Conservation (phyloP, 1,284 basidiomycete genomes). For the Melanopsichium pennsylvanicum region DNA sequence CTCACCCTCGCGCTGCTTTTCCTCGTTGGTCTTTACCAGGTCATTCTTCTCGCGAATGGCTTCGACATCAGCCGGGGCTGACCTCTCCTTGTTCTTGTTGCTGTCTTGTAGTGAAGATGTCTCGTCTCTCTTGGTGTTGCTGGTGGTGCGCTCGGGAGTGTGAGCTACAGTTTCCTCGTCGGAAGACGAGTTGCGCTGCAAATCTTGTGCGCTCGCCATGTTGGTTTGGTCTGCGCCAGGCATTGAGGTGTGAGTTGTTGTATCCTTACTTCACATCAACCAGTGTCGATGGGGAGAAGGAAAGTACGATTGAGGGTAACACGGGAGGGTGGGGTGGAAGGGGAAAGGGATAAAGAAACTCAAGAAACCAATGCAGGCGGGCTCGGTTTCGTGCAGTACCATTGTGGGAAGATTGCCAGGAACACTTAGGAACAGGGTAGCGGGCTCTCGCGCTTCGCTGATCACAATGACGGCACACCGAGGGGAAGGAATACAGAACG, state of each 20-base stretch:
- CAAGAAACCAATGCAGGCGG: background rate
- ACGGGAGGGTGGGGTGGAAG: background rate
- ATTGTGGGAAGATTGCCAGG: too few relatives aligned
- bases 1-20: slow-evolving; percentile 43
- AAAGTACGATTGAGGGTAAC: background rate
- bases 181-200: slow-evolving; percentile 23
- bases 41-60: slow-evolving; percentile 42
- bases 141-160: slow-evolving; percentile 3
- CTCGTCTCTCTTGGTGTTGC: slow-evolving; percentile 5
- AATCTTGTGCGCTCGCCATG: slow-evolving; percentile 8
- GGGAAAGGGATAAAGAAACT: background rate
- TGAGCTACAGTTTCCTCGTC: slow-evolving; percentile 18
- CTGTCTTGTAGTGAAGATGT: slow-evolving; percentile 12
- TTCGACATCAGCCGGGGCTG: slow-evolving; percentile 20
- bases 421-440: too few relatives aligned
- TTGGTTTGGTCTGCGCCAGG: background rate
- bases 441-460: too few relatives aligned
- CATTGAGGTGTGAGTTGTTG: background rate
- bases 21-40: slow-evolving; percentile 38
- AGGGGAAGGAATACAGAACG: too few relatives aligned
- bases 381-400: too few relatives aligned
- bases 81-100: slow-evolving; percentile 3
- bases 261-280: background rate
- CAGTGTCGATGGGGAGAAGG: background rate
- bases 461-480: too few relatives aligned